A percentile compares a stretch with the other conserved stretches of the same genome.
phyloP scores from a whole-genome alignment of 1,284 basidiomycete species.

The Abortiporus biennis region DNA sequence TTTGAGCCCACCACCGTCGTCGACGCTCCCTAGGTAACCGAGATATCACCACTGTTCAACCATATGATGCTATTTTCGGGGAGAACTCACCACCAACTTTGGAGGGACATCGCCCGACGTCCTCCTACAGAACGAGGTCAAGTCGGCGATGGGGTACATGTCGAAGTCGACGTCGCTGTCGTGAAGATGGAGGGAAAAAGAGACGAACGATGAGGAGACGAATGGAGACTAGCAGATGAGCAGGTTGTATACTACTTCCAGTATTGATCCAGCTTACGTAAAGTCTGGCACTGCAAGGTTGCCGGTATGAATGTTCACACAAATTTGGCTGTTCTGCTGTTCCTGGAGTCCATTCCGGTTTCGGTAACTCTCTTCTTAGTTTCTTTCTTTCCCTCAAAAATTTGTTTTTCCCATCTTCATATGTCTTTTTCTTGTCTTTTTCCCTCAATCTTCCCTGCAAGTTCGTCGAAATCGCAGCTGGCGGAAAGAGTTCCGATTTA shows the following conservation, averaged over 20 bases:
- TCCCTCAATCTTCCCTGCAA: too few relatives aligned
- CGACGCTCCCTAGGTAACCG: slow-evolving; percentile 61
- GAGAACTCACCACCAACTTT: slow-evolving; percentile 75
- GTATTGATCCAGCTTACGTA: slow-evolving; percentile 2
- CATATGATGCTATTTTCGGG: slow-evolving; percentile 5
- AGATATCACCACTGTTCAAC: slow-evolving; percentile 4
- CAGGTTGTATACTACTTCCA: neutral
- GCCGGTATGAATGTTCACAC: too few relatives aligned
- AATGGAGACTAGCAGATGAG: neutral
- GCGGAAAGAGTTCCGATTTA: too few relatives aligned
- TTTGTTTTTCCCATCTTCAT: too few relatives aligned
- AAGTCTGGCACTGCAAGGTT: too few relatives aligned
- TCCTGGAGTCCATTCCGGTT: too few relatives aligned
- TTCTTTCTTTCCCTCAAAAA: too few relatives aligned
- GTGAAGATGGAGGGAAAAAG: slow-evolving; percentile 3
- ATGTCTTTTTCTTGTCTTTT: too few relatives aligned
- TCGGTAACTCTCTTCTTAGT: too few relatives aligned
- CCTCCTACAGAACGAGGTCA: slow-evolving; percentile 80
- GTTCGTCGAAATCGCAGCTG: too few relatives aligned
- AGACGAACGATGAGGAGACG: neutral
- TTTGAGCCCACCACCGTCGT: slow-evolving; percentile 80
- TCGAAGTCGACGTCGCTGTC: slow-evolving; percentile 10
- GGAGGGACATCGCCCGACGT: slow-evolving; percentile 85
- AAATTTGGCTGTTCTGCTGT: too few relatives aligned
- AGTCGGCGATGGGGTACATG: slow-evolving; percentile 81